phyloP scores from a whole-genome alignment of 768 basidiomycete species.

The Termitomyces sp. region DNA sequence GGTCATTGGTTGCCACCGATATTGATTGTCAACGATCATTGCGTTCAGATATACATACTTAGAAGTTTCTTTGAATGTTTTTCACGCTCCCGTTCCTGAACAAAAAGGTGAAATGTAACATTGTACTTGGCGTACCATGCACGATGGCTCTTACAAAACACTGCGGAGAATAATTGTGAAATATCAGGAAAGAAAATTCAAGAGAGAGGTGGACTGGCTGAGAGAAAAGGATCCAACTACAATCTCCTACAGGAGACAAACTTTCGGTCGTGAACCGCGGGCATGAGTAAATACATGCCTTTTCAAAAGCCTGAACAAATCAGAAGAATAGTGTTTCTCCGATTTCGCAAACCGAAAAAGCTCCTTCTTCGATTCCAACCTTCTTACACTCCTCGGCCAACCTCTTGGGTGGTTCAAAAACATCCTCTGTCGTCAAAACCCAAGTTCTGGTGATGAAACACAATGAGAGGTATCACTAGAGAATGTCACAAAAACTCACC shows the following conservation, averaged over 20 bases:
- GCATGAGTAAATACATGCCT: not conserved
- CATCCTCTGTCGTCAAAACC: slow-evolving; percentile 48
- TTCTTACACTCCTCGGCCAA: slow-evolving; percentile 49
- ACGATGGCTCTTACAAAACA: not conserved
- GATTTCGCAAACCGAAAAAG: slow-evolving; percentile 53
- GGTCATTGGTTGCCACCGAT: too few relatives aligned
- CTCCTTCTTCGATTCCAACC: slow-evolving; percentile 45
- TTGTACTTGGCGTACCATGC: not conserved
- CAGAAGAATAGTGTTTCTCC: slow-evolving; percentile 51
- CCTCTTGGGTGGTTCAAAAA: slow-evolving; percentile 54
- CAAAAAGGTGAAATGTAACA: too few relatives aligned
- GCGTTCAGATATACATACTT: too few relatives aligned
- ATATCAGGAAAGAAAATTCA: not conserved
- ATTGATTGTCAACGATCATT: too few relatives aligned
- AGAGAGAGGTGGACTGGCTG: not conserved
- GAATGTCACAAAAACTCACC: slow-evolving; percentile 29
- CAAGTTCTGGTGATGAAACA: slow-evolving; percentile 34
- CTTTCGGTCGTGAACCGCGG: not conserved
- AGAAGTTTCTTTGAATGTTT: too few relatives aligned
- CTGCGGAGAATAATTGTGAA: not conserved
- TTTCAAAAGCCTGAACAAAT: too few relatives aligned
- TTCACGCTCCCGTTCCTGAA: too few relatives aligned
- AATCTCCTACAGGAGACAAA: not conserved
- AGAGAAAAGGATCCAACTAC: not conserved
- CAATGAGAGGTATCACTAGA: not conserved